Conservation (phyloP, 2,329 filamentous ascomycete species). For the Dryadomyces quercivorus region DNA sequence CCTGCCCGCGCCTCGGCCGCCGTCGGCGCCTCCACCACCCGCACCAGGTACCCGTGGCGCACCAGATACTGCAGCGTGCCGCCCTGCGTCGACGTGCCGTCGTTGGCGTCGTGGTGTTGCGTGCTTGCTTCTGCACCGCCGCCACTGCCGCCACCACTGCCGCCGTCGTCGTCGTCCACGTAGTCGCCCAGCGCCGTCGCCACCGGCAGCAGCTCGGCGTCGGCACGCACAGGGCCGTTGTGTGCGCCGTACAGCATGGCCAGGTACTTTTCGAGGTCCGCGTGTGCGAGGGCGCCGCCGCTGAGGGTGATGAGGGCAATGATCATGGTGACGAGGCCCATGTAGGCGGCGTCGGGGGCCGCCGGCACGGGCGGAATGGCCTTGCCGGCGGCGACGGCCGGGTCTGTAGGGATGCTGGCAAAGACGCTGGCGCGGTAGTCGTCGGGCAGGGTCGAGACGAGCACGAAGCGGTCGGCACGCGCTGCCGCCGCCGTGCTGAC, state of each 20-base stretch:
- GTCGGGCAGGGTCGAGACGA: slow-evolving; percentile 60
- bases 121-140: not conserved
- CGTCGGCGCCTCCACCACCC: slow-evolving; percentile 64
- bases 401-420: slow-evolving; percentile 20
- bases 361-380: slow-evolving; percentile 40
- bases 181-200: slow-evolving; percentile 10
- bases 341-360: slow-evolving; percentile 65
- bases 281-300: slow-evolving; percentile 61
- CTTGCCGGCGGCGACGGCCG: slow-evolving; percentile 49
- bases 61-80: slow-evolving; percentile 41
- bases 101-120: not conserved
- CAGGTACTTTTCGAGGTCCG: slow-evolving; percentile 61
- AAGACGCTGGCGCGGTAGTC: slow-evolving; percentile 42
- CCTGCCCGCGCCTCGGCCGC: slow-evolving; percentile 20
- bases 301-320: slow-evolving; percentile 66
- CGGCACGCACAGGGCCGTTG: slow-evolving; percentile 19
- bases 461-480: slow-evolving; percentile 58
- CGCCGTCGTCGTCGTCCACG: slow-evolving; percentile 12
- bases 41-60: slow-evolving; percentile 73
- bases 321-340: slow-evolving; percentile 68
- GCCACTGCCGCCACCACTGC: not conserved
- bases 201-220: slow-evolving; percentile 56
- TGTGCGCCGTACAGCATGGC: slow-evolving; percentile 13
- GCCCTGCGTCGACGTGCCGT: slow-evolving; percentile 2
- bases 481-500: not conserved